A percentile compares a stretch with the other conserved stretches of the same genome.
Conservation (phyloP, 2,329 filamentous ascomycete genomes). For the Xylaria sp. region DNA sequence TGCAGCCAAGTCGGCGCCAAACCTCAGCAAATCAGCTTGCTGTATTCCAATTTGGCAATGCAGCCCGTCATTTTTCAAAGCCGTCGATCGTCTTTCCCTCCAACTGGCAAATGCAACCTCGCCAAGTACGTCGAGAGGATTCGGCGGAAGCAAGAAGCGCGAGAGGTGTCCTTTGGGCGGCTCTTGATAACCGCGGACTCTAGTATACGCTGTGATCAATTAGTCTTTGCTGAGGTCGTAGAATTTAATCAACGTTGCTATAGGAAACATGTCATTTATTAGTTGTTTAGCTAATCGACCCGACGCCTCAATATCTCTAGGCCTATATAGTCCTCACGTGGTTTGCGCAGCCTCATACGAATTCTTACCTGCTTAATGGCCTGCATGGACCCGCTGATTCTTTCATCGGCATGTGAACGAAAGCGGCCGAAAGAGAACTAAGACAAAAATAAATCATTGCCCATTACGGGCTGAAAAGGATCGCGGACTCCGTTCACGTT, state of each 20-base stretch:
- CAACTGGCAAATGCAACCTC: constrained; percentile 20
- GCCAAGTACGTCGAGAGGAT: constrained; percentile 24
- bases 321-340: constrained; percentile 5
- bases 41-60: constrained; percentile 34
- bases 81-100: constrained; percentile 30
- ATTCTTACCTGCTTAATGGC: constrained; percentile 11
- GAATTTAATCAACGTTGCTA: background rate
- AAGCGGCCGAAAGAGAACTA: constrained; percentile 23
- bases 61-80: constrained; percentile 33
- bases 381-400: constrained; percentile 27
- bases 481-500: constrained; percentile 28
- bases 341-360: constrained; percentile 26
- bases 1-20: constrained; percentile 41
- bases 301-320: background rate
- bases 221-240: background rate
- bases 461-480: constrained; percentile 21
- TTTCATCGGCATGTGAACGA: constrained; percentile 24
- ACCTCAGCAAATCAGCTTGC: constrained; percentile 36
- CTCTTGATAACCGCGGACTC: constrained; percentile 28
- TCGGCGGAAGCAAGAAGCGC: constrained; percentile 34
- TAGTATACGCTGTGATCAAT: constrained; percentile 9
- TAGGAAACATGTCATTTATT: constrained; percentile 5
- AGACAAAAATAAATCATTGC: constrained; percentile 36
- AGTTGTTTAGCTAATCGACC: constrained; percentile 6
- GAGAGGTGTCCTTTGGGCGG: constrained; percentile 31